Base-by-base conservation (phyloP, 441 rosid species). In the Gossypium trilobum region DNA sequence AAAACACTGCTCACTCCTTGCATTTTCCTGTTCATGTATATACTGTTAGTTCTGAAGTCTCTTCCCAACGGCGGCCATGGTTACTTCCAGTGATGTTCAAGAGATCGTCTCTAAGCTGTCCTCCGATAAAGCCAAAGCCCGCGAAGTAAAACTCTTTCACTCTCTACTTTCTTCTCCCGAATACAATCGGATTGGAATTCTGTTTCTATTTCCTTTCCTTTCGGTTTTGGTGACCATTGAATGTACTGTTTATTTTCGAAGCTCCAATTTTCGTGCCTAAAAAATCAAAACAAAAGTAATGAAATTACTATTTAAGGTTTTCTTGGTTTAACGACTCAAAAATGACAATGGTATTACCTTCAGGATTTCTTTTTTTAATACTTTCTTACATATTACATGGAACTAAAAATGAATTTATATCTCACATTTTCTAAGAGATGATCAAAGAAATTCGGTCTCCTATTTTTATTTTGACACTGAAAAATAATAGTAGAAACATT, bases 91-190 rank as follows among this genome's bases (percentile, higher is more conserved):
- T 51, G 98, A 95, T 77, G 78, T 95, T 65, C 89, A 91, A 67
- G 99, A 95, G 62, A 77, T 95, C 79, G 86, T 89, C 81, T 77
- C 88, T 10, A 91, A 90, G 89, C 97, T 95, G 33, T 95, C 98
- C 42, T 89, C 99, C 17, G 97, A 91, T 70, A 92, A 91, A 87
- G 95, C 93, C 76, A 92, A 89, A 84, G 70, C 84, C 51, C 89
- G 98, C 25, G 99, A 95, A 73, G 99, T 92, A 81, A 73, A 75
- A 58, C 55, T 61, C 68, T 22, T 65, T 50, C 11, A 64, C 54
- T 2, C 31, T 65, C 68, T 42, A 1, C 27, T 16, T 19, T 61
- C 58, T 44, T 62, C 54, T 76, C 19, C 62, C 59, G 56, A 48
- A 6, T 48, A 48, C 0, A 48, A 67, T 67, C 71, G 58, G 36